phyloP scores from a whole-genome alignment of 805 yeast genomes.

The Saturnispora gosingensis region DNA sequence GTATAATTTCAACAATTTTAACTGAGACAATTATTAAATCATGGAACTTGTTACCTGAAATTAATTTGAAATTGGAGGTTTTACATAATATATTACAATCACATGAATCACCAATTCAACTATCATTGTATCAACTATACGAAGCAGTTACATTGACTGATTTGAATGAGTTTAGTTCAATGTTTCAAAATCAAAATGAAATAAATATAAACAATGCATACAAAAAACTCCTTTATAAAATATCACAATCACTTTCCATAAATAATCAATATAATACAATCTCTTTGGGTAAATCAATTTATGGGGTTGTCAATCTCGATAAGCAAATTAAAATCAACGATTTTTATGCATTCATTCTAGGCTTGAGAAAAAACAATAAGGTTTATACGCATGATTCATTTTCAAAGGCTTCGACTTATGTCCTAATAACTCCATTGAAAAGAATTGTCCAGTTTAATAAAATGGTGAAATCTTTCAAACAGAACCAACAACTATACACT shows the following conservation, averaged over 20 bases:
- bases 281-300: slow-evolving; percentile 19
- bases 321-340: slow-evolving; percentile 19
- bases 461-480: slow-evolving; percentile 23
- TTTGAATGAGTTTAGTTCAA: slow-evolving; percentile 20
- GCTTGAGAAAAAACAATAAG: slow-evolving; percentile 39
- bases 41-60: slow-evolving; percentile 26
- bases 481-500: slow-evolving; percentile 18
- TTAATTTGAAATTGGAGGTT: slow-evolving; percentile 28
- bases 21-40: slow-evolving; percentile 21
- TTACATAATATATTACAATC: slow-evolving; percentile 28
- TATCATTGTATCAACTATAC: slow-evolving; percentile 32
- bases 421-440: slow-evolving; percentile 35
- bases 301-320: slow-evolving; percentile 17
- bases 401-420: slow-evolving; percentile 29
- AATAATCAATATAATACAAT: slow-evolving; percentile 25
- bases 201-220: slow-evolving; percentile 22
- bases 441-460: slow-evolving; percentile 29
- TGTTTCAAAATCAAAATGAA: slow-evolving; percentile 16
- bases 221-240: slow-evolving; percentile 13
- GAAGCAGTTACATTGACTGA: slow-evolving; percentile 29
- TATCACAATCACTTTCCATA: slow-evolving; percentile 15
- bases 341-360: slow-evolving; percentile 38
- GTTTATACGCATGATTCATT: slow-evolving; percentile 23
- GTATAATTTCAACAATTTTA: slow-evolving; percentile 22
- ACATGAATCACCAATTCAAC: slow-evolving; percentile 33